phyloP scores from a whole-genome alignment of 1,284 basidiomycete genomes.

The Ustilago bromivora region DNA sequence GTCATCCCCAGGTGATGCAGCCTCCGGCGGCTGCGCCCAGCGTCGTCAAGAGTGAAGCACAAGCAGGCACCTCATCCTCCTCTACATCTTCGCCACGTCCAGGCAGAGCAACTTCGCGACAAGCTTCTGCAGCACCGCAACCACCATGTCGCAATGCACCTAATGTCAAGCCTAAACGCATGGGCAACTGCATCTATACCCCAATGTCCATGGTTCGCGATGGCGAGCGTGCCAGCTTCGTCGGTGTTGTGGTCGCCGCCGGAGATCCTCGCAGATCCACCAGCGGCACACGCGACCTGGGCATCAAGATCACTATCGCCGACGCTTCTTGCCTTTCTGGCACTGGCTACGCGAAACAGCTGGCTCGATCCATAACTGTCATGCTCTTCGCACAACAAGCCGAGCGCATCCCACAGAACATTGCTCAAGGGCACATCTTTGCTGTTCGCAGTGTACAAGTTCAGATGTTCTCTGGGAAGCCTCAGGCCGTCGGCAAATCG shows the following conservation, averaged over 20 bases:
- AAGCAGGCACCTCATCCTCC: not conserved
- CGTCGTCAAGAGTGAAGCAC: conserved; percentile 30
- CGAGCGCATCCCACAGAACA: conserved; percentile 36
- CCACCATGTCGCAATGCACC: conserved; percentile 36
- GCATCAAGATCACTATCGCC: conserved; percentile 47
- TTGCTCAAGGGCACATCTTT: conserved; percentile 38
- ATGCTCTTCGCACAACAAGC: conserved; percentile 41
- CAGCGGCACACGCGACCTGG: conserved; percentile 40
- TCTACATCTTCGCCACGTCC: conserved; percentile 21
- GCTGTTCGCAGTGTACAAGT: conserved; percentile 42
- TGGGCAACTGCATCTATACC: conserved; percentile 55
- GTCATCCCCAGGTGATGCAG: not conserved
- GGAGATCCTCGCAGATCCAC: conserved; percentile 45
- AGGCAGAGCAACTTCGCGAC: conserved; percentile 18
- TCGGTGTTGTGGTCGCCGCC: conserved; percentile 48
- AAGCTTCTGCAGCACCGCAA: conserved; percentile 18
- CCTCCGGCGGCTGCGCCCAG: not conserved
- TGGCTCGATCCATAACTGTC: conserved; percentile 38
- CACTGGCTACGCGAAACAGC: conserved; percentile 45
- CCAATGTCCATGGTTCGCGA: conserved; percentile 46
- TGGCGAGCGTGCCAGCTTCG: conserved; percentile 44
- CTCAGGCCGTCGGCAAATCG: conserved; percentile 47
- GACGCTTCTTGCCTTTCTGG: conserved; percentile 46
- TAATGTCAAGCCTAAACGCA: conserved; percentile 44
- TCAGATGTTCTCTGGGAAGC: conserved; percentile 45